Evolutionary conservation across 805 yeast genomes (phyloP).

Genomic region (Millerozyma acaciae): DNA sequence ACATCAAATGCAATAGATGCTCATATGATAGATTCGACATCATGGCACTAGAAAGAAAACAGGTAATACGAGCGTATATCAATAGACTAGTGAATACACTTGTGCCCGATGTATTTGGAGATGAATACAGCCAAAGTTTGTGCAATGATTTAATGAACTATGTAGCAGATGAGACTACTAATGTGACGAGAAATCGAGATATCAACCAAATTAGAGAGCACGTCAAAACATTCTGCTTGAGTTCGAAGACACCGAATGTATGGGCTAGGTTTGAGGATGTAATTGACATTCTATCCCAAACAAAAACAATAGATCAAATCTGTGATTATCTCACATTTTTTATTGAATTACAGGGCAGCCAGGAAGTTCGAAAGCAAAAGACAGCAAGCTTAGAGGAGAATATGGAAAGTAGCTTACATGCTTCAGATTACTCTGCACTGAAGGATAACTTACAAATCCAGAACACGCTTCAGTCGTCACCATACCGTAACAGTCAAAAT

Average conservation of each 20-base stretch:
- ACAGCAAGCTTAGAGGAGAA: too few species aligned
- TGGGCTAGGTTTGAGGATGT: constrained; percentile 33
- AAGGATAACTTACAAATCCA: too few species aligned
- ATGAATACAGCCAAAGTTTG: constrained; percentile 28
- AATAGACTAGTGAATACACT: constrained; percentile 33
- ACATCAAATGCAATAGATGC: too few species aligned
- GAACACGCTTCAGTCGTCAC: constrained; percentile 10
- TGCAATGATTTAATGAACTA: constrained; percentile 23
- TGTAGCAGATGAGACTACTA: constrained; percentile 4
- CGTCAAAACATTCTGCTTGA: constrained; percentile 21
- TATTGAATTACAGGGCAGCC: constrained; percentile 12
- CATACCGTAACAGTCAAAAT: constrained; percentile 4
- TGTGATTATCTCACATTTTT: constrained; percentile 34
- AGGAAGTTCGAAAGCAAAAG: too few species aligned
- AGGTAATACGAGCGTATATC: constrained; percentile 29
- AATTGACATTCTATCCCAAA: constrained; percentile 25
- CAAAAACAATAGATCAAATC: constrained; percentile 28
- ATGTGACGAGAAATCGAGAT: constrained; percentile 10
- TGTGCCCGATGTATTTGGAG: constrained; percentile 35
- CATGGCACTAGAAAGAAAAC: constrained; percentile 29
- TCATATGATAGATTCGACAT: too few species aligned
- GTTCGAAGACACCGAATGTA: constrained; percentile 21
- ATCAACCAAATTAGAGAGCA: constrained; percentile 18
- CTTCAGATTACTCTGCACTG: too few species aligned
- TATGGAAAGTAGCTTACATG: too few species aligned